Evolutionary conservation across 345 rosid genomes (phyloP).

Genomic region (Noccaea bulbosa): DNA sequence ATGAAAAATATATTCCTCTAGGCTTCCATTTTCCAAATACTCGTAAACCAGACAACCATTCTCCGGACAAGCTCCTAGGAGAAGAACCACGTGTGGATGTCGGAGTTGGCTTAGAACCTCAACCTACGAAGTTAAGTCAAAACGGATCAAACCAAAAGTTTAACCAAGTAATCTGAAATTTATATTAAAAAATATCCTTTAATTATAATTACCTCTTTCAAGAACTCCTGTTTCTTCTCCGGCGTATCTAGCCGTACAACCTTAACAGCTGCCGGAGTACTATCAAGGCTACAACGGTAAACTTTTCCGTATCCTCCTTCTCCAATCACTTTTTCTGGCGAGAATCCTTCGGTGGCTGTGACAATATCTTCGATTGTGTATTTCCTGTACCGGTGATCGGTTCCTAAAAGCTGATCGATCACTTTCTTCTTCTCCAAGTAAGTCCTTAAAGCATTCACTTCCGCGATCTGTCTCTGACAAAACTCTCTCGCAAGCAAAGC

Average conservation of each 20-base stretch:
- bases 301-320: constrained; percentile 90
- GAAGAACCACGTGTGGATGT: constrained; percentile 79
- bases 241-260: constrained; percentile 59
- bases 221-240: constrained; percentile 73
- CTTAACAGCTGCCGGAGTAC: constrained; percentile 86
- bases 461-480: constrained; percentile 70
- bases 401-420: constrained; percentile 56
- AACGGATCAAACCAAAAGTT: constrained; percentile 15
- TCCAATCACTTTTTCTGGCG: constrained; percentile 65
- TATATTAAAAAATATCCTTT: no score
- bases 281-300: constrained; percentile 76
- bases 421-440: constrained; percentile 71
- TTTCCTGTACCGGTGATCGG: constrained; percentile 70
- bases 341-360: constrained; percentile 69
- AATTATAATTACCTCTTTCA: constrained; percentile 65
- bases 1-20: constrained; percentile 66
- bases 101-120: constrained; percentile 82
- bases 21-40: constrained; percentile 85
- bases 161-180: not conserved
- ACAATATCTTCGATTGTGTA: constrained; percentile 67
- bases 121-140: constrained; percentile 50
- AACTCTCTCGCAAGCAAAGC: constrained; percentile 61
- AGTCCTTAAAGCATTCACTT: constrained; percentile 60
- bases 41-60: constrained; percentile 81
- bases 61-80: constrained; percentile 94